These are phyloP conservation scores for Phytophthora citricola DNA, from an alignment of 352 stramenopile genomes.

Conservation along the genomic window DNA sequence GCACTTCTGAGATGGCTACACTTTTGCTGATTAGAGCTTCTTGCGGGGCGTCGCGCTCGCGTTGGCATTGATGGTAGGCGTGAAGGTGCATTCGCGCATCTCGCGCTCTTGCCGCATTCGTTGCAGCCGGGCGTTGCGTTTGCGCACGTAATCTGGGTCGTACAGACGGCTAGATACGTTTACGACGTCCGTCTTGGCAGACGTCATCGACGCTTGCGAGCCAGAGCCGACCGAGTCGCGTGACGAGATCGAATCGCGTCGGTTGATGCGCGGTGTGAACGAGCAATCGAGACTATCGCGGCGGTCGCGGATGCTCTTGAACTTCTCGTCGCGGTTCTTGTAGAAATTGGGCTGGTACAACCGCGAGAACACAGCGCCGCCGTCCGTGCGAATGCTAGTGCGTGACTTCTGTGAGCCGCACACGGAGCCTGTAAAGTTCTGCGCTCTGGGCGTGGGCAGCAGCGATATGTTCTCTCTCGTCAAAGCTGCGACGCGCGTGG, in stretches of 20 bases:
- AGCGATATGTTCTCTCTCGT: constrained; percentile 85
- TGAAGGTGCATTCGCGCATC: constrained; percentile 83
- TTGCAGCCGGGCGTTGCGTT: constrained; percentile 78
- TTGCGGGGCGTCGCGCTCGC: constrained; percentile 34
- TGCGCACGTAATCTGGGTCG: constrained; percentile 84
- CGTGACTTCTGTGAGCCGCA: constrained; percentile 78
- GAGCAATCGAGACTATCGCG: constrained; percentile 67
- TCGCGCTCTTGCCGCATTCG: constrained; percentile 82
- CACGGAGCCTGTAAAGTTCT: constrained; percentile 62
- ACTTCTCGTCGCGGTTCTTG: constrained; percentile 80
- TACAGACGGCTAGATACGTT: constrained; percentile 85
- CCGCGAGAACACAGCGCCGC: constrained; percentile 80
- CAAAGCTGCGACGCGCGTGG: constrained; percentile 66
- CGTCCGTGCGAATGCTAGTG: constrained; percentile 79
- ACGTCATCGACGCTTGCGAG: constrained; percentile 67
- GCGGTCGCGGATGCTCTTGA: constrained; percentile 65
- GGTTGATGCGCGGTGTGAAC: constrained; percentile 70
- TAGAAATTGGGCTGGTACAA: constrained; percentile 88
- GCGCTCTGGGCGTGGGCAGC: constrained; percentile 54
- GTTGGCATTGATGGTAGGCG: constrained; percentile 68
- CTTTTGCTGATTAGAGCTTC: constrained; percentile 37
- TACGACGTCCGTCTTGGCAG: constrained; percentile 79
- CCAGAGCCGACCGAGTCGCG: constrained; percentile 66
- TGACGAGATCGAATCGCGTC: constrained; percentile 63
- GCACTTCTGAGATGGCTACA: constrained; percentile 20